These are phyloP conservation scores for Ceratobasidium sp. DNA, from an alignment of 1,284 basidiomycete species.

Conservation along the genomic window DNA sequence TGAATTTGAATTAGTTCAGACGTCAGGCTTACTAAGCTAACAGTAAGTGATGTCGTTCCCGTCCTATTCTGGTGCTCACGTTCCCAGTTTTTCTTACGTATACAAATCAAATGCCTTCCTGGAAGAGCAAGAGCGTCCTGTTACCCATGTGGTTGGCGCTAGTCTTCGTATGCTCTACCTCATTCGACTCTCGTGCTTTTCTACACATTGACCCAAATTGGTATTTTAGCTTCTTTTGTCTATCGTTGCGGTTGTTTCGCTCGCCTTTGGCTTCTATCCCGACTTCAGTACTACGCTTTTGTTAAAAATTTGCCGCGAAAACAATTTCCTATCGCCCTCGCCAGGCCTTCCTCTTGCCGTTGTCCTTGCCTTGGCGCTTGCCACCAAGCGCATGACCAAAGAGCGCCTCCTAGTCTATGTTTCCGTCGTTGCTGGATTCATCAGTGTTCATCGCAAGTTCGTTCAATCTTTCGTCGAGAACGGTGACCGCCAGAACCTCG, in stretches of 20 bases:
- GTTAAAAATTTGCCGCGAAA: background rate
- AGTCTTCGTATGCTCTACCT: conserved; percentile 69
- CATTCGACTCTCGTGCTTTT: conserved; percentile 11
- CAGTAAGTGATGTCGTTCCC: conserved; percentile 15
- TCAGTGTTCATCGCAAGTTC: conserved; percentile 95
- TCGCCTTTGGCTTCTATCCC: conserved; percentile 95
- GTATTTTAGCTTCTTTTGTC: conserved; percentile 82
- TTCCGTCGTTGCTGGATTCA: conserved; percentile 92
- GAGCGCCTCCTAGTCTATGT: conserved; percentile 96
- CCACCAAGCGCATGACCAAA: conserved; percentile 96
- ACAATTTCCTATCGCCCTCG: background rate
- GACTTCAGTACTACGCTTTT: conserved; percentile 78
- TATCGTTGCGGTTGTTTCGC: conserved; percentile 91
- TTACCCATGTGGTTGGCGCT: conserved; percentile 94
- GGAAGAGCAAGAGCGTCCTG: conserved; percentile 84
- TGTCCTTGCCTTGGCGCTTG: conserved; percentile 95
- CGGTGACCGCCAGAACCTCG: conserved; percentile 79
- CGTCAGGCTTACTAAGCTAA: background rate
- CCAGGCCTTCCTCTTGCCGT: conserved; percentile 94
- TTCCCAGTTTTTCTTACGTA: conserved; percentile 27
- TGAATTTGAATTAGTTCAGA: background rate
- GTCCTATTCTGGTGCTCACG: conserved; percentile 29
- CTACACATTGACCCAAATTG: conserved; percentile 32
- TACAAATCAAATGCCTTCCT: conserved; percentile 81
- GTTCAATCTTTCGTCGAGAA: conserved; percentile 86